phyloP scores from a whole-genome alignment of 225 moss, liverwort and hornwort species.

The Climacium dendroides region DNA sequence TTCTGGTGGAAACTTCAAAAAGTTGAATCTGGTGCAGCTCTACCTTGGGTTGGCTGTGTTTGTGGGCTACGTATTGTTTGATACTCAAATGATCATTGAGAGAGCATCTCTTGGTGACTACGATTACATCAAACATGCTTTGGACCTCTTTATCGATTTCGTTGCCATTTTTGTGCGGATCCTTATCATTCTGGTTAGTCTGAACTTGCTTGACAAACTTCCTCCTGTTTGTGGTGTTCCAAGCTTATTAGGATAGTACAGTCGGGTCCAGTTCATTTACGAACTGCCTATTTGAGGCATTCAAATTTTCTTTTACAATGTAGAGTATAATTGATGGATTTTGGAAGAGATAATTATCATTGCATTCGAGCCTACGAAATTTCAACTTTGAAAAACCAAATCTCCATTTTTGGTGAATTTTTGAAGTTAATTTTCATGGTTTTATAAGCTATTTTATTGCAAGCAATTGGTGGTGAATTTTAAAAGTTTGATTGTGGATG shows the following conservation, averaged over 20 bases:
- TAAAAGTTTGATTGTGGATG: no score
- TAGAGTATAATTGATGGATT: no score
- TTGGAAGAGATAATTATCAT: no score
- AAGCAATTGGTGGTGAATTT: no score
- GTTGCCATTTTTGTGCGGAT: not conserved
- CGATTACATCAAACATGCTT: conserved; percentile 8
- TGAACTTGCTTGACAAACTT: not conserved
- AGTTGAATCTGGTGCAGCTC: not conserved
- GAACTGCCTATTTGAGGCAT: no score
- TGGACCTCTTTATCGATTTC: not conserved
- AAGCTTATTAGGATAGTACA: not conserved
- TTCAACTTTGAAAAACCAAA: no score
- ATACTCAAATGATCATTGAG: conserved; percentile 11
- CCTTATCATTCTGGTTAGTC: not conserved
- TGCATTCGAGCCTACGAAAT: no score
- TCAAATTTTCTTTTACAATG: no score
- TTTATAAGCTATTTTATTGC: no score
- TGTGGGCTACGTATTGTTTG: conserved; percentile 1
- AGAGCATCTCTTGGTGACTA: conserved; percentile 2
- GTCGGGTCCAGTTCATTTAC: no score
- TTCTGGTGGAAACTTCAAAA: not conserved
- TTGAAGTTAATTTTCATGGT: no score
- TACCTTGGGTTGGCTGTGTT: not conserved
- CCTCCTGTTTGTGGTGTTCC: not conserved
- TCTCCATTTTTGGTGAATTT: no score